A percentile compares a stretch with the other conserved stretches of the same genome.
phyloP scores from a whole-genome alignment of 148 eudicot species.

The Camellia sinensis region DNA sequence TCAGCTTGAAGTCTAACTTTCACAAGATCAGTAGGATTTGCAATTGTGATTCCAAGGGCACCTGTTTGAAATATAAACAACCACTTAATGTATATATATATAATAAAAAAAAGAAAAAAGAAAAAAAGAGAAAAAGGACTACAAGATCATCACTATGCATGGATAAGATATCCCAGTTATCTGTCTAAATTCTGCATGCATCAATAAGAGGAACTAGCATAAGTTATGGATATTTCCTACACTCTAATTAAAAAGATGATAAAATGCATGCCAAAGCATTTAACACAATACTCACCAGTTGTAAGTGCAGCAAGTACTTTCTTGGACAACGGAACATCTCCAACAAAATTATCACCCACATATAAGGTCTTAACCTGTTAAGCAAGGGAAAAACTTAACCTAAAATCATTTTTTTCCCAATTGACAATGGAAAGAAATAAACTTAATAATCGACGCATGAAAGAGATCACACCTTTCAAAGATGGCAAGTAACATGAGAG shows the following conservation, averaged over 20 bases:
- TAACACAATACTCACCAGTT: slow-evolving; percentile 54
- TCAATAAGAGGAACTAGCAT: not conserved
- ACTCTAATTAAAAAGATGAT: slow-evolving; percentile 4
- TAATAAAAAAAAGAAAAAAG: not conserved
- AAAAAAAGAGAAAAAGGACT: not conserved
- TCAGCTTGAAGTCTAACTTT: slow-evolving; percentile 98
- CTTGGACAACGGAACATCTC: slow-evolving; percentile 85
- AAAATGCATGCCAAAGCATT: not conserved
- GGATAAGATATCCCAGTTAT: not conserved
- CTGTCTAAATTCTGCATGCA: not conserved
- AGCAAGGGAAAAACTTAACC: not conserved
- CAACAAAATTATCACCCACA: slow-evolving; percentile 86
- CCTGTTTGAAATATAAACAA: slow-evolving; percentile 40
- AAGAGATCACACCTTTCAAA: no score
- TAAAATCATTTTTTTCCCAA: no score
- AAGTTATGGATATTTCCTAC: not conserved
- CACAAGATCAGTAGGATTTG: slow-evolving; percentile 97
- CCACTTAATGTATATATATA: not conserved
- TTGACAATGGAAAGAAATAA: no score
- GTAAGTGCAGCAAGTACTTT: slow-evolving; percentile 93
- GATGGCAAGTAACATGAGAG: no score
- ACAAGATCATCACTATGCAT: not conserved
- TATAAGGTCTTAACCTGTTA: slow-evolving; percentile 72
- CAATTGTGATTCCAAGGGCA: slow-evolving; percentile 72
- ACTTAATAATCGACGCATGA: no score